Evolutionary conservation across 495 filamentous ascomycete species (phyloP), one percentile per base, ranked within the genome.

Genomic region (Cercophora scortea): DNA sequence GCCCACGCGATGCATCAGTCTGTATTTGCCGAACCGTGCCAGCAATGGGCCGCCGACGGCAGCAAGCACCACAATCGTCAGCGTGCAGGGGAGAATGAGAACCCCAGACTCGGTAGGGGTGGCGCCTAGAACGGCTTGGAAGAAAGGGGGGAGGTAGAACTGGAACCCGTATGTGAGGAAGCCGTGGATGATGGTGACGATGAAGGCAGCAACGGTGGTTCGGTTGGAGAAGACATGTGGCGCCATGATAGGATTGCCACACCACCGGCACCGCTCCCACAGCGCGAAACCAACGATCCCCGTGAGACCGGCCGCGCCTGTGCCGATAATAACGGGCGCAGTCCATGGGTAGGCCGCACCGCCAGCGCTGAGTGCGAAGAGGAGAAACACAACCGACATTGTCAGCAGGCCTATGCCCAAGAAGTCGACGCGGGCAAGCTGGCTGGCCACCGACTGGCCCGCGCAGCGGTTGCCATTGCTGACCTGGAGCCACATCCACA

Each of bases 111-210:
- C 51, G n/a, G 56, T 56, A 5, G 73, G 61, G 3, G 62, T 61
- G 6, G 57, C 54, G 0, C 56, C 55, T 2, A 69, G 59, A 7
- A 76, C 62, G 2, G 62, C 61, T 42, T 76, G 74, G 63, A 79
- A 79, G 58, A 76, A 79, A 2, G 79, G 61, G 0, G 75, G 71
- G 0, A 77, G 57, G 58, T 79, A 79, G 57, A 71, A 77, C 34
- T 64, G 61, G 32, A 63, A 64, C 61, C 68, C 75, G 40, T 65
- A 61, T 5, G 61, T 64, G 36, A 64, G 36, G 38, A 64, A 64
- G 38, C 61, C 61, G 47, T 64, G 61, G 42, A 64, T 33, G n/a
- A 52, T 34, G n/a, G 61, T 64, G 46, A 64, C 42, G 36, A 39
- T 34, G n/a, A 64, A 53, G 38, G 56, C 63, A 12, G 64, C 60